Evolutionary conservation across 768 basidiomycete genomes (phyloP).

Genomic region (Serendipita sp.): DNA sequence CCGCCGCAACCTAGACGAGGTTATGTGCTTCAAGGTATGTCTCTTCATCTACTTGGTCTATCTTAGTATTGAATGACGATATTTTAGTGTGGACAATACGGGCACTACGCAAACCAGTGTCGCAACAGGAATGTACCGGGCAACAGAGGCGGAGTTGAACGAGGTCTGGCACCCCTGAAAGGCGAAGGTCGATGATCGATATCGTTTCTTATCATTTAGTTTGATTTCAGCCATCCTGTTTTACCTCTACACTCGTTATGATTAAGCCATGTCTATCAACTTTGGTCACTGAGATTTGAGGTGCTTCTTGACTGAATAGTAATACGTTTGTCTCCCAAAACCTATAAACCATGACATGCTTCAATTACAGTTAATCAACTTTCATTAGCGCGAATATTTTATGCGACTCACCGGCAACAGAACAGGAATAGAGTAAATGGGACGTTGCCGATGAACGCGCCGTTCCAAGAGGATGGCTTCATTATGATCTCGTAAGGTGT

Average conservation of each 20-base stretch:
- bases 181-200: not conserved
- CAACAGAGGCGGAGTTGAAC: slow-evolving; percentile 69
- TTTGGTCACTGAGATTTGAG: too few relatives aligned
- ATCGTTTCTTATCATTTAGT: not conserved
- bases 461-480: slow-evolving; percentile 41
- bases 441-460: slow-evolving; percentile 63
- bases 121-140: slow-evolving; percentile 82
- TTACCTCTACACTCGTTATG: not conserved
- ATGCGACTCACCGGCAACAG: slow-evolving; percentile 32
- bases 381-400: not conserved
- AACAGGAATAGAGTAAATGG: slow-evolving; percentile 43
- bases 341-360: slow-evolving; percentile 43
- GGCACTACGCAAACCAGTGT: slow-evolving; percentile 92
- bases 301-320: not conserved
- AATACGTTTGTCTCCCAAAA: slow-evolving; percentile 30
- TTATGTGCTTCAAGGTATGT: slow-evolving; percentile 69
- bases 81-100: slow-evolving; percentile 69
- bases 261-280: too few relatives aligned
- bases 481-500: slow-evolving; percentile 42
- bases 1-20: slow-evolving; percentile 65
- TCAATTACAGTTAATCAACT: slow-evolving; percentile 4
- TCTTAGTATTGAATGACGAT: slow-evolving; percentile 4
- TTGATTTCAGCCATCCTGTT: not conserved
- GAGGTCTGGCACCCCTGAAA: slow-evolving; percentile 11
- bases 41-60: slow-evolving; percentile 6